Evolutionary conservation across 2,329 filamentous ascomycete species (phyloP), one percentile per base, ranked within the genome.

Genomic region (Penicillium digitatum): DNA sequence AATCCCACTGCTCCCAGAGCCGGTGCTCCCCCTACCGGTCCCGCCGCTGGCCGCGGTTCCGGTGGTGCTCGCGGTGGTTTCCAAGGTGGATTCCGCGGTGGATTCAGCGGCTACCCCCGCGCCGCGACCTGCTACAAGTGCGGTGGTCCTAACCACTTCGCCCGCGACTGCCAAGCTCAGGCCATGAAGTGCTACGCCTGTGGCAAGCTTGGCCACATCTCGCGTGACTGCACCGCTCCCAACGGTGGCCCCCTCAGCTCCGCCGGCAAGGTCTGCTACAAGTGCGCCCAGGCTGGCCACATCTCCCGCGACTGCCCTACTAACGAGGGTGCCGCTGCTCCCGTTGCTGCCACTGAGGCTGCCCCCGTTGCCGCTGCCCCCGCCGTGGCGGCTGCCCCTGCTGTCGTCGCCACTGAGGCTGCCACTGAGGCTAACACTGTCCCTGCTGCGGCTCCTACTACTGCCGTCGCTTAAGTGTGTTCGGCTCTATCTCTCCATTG

Each of bases 101-200:
- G 87, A 49, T 94, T 87, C 72, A 80, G 81, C 66, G 74, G 73
- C 52, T 77, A 75, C 57, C 72, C 76, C 56, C 81, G 84, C 56
- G 78, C 83, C 59, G 82, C 84, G 24, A 86, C 81, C 55, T 87
- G 84, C 79, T 87, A 87, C 79, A 87, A 87, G 77, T 87, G 84
- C 64, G 84, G 84, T 66, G 85, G 93, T 32, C 94, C 94, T 57
- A 99, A 99, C 82, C 94, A 99, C 79, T 99, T 95, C 72, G 94
- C 94, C 62, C 89, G 94, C 63, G 94, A 99, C 71, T 99, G 94
- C 82, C 94, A 97, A 81, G 92, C 94, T 65, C 91, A 96, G 77
- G 90, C 91, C 61, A 95, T 96, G 90, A 96, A 96, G 81, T 96
- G 92, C 82, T 96, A 96, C 71, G 92, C 92, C 64, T 96, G 92